phyloP scores from a whole-genome alignment of 257 asterid species.

The Solanum arcanum region DNA sequence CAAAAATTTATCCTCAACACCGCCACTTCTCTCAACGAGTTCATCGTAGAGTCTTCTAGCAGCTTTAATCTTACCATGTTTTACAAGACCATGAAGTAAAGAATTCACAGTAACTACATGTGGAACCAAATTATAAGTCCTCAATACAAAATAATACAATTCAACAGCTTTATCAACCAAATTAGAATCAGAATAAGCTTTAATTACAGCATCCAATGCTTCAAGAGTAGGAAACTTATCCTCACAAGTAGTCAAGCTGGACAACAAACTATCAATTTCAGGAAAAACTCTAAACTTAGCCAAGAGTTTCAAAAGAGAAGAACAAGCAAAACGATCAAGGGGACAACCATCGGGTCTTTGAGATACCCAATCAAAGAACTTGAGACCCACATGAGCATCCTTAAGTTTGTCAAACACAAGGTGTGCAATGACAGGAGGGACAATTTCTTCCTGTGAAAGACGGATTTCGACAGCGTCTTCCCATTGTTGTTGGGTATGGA shows the following conservation, averaged over 20 bases:
- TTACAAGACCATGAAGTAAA: constrained; percentile 66
- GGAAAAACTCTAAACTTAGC: constrained; percentile 43
- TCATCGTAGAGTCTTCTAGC: constrained; percentile 52
- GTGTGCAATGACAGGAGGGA: constrained; percentile 76
- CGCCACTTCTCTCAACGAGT: constrained; percentile 30
- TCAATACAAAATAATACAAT: constrained; percentile 36
- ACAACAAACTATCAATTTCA: constrained; percentile 43
- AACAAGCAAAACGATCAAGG: constrained; percentile 63
- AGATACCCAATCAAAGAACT: constrained; percentile 56
- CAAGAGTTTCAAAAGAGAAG: constrained; percentile 77
- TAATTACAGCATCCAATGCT: constrained; percentile 46
- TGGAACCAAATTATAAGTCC: constrained; percentile 29
- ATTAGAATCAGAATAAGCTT: constrained; percentile 44
- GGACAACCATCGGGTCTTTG: constrained; percentile 27
- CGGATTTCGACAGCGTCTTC: constrained; percentile 47
- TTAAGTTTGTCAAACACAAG: constrained; percentile 81
- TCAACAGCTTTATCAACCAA: constrained; percentile 55
- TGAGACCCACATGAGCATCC: constrained; percentile 56
- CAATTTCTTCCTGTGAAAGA: constrained; percentile 38
- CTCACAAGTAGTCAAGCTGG: constrained; percentile 40
- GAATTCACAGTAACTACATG: constrained; percentile 57
- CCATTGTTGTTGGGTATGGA: constrained; percentile 46
- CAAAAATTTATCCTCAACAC: constrained; percentile 18
- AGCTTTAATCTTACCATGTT: constrained; percentile 32
- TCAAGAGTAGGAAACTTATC: constrained; percentile 62